Evolutionary conservation across 2,329 filamentous ascomycete genomes (phyloP).

Genomic region (Canariomyces notabilis): DNA sequence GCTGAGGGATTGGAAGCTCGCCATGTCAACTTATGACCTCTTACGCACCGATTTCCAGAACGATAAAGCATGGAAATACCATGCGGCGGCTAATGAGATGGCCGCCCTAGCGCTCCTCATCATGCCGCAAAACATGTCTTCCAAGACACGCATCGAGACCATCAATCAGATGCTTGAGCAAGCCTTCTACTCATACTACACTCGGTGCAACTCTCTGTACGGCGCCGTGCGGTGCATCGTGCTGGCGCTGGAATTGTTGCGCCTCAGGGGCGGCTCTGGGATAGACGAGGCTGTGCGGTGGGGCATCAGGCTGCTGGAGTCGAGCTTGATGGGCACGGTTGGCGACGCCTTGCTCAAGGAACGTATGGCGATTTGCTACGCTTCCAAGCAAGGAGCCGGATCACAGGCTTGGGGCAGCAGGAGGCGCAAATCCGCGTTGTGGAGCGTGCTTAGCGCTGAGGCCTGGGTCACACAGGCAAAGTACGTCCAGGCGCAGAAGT

Average conservation of each 20-base stretch:
- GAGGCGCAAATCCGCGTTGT: constrained; percentile 80
- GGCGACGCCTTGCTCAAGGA: constrained; percentile 83
- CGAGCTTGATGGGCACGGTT: constrained; percentile 65
- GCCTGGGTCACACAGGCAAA: constrained; percentile 76
- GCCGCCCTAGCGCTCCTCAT: constrained; percentile 78
- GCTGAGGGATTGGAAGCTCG: constrained; percentile 92
- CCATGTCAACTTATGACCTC: constrained; percentile 87
- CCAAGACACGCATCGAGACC: constrained; percentile 73
- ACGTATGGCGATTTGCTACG: constrained; percentile 78
- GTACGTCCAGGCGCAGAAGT: constrained; percentile 70
- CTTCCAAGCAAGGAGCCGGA: constrained; percentile 63
- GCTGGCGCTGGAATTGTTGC: constrained; percentile 73
- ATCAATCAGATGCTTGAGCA: constrained; percentile 85
- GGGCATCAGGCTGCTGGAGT: constrained; percentile 75
- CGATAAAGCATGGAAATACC: constrained; percentile 95
- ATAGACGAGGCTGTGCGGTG: constrained; percentile 84
- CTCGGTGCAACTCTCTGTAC: constrained; percentile 73
- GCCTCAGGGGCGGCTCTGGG: constrained; percentile 71
- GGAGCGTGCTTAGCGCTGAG: constrained; percentile 78
- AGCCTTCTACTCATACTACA: constrained; percentile 87
- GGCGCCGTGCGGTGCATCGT: constrained; percentile 73
- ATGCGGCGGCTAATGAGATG: constrained; percentile 95
- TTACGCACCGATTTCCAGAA: constrained; percentile 84
- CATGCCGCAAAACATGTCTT: constrained; percentile 63
- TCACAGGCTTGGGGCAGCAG: constrained; percentile 65